These are phyloP conservation scores for Lantana camara DNA, from an alignment of 257 asterid genomes.

Conservation along the genomic window DNA sequence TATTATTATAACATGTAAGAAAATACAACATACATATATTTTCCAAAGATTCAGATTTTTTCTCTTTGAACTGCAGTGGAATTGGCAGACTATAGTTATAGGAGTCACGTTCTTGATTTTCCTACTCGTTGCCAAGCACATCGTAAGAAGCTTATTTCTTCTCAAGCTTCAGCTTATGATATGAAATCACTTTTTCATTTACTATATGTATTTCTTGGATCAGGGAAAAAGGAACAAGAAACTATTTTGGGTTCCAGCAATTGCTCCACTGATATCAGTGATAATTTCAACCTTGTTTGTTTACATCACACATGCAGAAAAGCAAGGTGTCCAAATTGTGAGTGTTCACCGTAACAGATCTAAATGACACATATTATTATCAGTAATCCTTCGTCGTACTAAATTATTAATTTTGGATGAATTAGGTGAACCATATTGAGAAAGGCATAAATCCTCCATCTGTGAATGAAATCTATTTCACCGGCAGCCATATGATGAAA, in stretches of 20 bases:
- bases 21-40: not conserved
- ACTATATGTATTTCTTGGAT: not conserved
- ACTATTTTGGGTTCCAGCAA: constrained; percentile 59
- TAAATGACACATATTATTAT: not conserved
- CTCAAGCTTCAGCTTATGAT: not conserved
- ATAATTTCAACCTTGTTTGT: constrained; percentile 53
- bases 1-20: too few species aligned
- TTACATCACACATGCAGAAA: constrained; percentile 53
- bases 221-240: constrained; percentile 57
- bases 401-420: not conserved
- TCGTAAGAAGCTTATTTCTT: constrained; percentile 39
- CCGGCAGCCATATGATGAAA: constrained; percentile 46
- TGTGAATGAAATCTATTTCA: constrained; percentile 36
- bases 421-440: constrained; percentile 43
- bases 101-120: constrained; percentile 53
- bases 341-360: constrained; percentile 17
- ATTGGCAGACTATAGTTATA: constrained; percentile 55
- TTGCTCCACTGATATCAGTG: constrained; percentile 59
- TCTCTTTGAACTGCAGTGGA: constrained; percentile 45
- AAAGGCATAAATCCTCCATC: constrained; percentile 53
- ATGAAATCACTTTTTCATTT: not conserved
- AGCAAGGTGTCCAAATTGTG: constrained; percentile 52
- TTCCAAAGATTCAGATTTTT: not conserved
- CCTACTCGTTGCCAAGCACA: constrained; percentile 46
- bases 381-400: too few species aligned